Base-by-base conservation (phyloP, 495 filamentous ascomycete species). In the Penicillium pancosmium region DNA sequence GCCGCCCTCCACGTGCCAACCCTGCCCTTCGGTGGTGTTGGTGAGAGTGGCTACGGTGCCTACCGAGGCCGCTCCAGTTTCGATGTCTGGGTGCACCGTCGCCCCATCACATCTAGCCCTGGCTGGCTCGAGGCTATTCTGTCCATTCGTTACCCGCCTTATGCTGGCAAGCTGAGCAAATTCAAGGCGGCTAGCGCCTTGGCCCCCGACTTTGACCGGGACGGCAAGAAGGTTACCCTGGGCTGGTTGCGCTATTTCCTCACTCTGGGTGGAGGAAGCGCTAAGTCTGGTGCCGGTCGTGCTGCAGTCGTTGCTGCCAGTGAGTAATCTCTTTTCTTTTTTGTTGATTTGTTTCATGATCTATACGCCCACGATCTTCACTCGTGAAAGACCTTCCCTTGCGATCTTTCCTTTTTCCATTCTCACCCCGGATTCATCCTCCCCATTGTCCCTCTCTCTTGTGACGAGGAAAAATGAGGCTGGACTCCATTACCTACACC, bases 21-120 rank as follows among this genome's bases (percentile, higher is more conserved):
- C 9, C 76, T 96, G 4, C 79, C 91, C 52, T 97, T 98, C 68
- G 94, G 94, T 60, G 93, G 93, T 66, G 89, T 98, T 33, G 94
- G 94, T 56, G 85, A 91, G 63, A 90, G 86, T 57, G 93, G 94
- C 55, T 80, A 82, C 64, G 94, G 94, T 52, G 80, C 85, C 10
- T 97, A 97, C 78, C 86, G 90, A 64, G 94, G 94, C 58, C 84
- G 85, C 69, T 80, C 89, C 49, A 88, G 85, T 50, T 96, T 95
- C 77, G 92, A 97, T 63, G 82, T 80, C 69, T 98, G 96, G 78
- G 87, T 76, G 35, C 90, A 97, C 76, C 81, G 86, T 21, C 87
- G 93, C 53, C 84, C 85, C 57, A 78, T 96, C 56, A 88, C 87
- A 50, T 84, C 79, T 59, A 93, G 88, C 36, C 92, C 93, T 7